These are phyloP conservation scores for Pseudocercospora fijiensis DNA, from an alignment of 2,329 filamentous ascomycete genomes.

Conservation along the genomic window DNA sequence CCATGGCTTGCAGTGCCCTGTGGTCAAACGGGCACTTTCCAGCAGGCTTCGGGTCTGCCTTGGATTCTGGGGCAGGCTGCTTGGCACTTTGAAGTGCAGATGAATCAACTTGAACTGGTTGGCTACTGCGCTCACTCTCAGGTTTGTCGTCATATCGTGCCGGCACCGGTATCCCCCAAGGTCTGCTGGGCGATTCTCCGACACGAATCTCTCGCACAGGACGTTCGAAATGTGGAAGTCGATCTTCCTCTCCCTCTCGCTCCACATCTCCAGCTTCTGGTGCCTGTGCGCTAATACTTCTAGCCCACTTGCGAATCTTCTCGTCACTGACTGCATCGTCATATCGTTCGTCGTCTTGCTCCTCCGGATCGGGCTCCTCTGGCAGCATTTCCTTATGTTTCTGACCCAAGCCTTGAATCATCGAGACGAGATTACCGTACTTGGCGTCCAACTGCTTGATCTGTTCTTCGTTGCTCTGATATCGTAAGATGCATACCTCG, in stretches of 20 bases:
- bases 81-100: slow-evolving; percentile 40
- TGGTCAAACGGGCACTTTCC: slow-evolving; percentile 30
- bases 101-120: slow-evolving; percentile 53
- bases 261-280: slow-evolving; percentile 44
- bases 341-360: slow-evolving; percentile 39
- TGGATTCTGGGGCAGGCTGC: slow-evolving; percentile 9
- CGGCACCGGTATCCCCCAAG: slow-evolving; percentile 88
- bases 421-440: slow-evolving; percentile 86
- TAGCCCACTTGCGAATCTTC: slow-evolving; percentile 83
- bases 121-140: slow-evolving; percentile 41
- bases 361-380: slow-evolving; percentile 52
- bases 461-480: slow-evolving; percentile 81
- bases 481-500: slow-evolving; percentile 85
- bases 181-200: slow-evolving; percentile 86
- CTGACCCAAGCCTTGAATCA: slow-evolving; percentile 86
- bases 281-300: slow-evolving; percentile 64
- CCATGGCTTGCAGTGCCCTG: slow-evolving; percentile 6
- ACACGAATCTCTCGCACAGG: slow-evolving; percentile 86
- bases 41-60: slow-evolving; percentile 12
- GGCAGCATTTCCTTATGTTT: slow-evolving; percentile 87
- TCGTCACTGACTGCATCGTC: slow-evolving; percentile 58
- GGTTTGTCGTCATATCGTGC: slow-evolving; percentile 45
- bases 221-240: slow-evolving; percentile 76
- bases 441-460: slow-evolving; percentile 89
- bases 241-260: slow-evolving; percentile 54